phyloP scores from a whole-genome alignment of 2,329 filamentous ascomycete genomes.

The Coniosporium tulheliwenetii region DNA sequence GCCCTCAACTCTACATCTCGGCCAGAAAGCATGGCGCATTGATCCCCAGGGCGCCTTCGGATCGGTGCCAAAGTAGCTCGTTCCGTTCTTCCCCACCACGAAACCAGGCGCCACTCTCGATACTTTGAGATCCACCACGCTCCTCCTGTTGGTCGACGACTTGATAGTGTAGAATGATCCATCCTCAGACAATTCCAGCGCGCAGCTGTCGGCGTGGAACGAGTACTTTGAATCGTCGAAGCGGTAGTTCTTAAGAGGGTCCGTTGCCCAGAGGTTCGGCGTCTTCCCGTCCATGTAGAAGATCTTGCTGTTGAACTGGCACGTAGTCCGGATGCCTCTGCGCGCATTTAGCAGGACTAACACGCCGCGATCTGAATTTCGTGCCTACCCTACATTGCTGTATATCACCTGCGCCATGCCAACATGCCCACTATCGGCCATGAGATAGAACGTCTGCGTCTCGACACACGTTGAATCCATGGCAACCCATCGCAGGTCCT shows the following conservation, averaged over 20 bases:
- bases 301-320: slow-evolving; percentile 89
- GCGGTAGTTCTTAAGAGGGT: slow-evolving; percentile 59
- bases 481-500: slow-evolving; percentile 69
- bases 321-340: slow-evolving; percentile 78
- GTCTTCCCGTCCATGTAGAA: slow-evolving; percentile 60
- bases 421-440: slow-evolving; percentile 59
- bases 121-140: slow-evolving; percentile 75
- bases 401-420: slow-evolving; percentile 87
- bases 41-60: slow-evolving; percentile 73
- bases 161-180: slow-evolving; percentile 77
- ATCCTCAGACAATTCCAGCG: slow-evolving; percentile 73
- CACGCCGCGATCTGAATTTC: slow-evolving; percentile 3
- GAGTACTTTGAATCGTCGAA: slow-evolving; percentile 72
- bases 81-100: slow-evolving; percentile 70
- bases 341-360: slow-evolving; percentile 6
- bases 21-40: slow-evolving; percentile 93
- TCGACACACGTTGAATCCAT: slow-evolving; percentile 81
- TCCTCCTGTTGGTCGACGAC: slow-evolving; percentile 65
- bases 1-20: slow-evolving; percentile 66
- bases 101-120: slow-evolving; percentile 66
- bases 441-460: slow-evolving; percentile 88
- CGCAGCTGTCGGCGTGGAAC: slow-evolving; percentile 77
- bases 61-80: slow-evolving; percentile 74
- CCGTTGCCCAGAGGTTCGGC: slow-evolving; percentile 70
- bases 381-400: slow-evolving; percentile 79